A percentile compares a stretch with the other conserved stretches of the same genome.
These are phyloP conservation scores for Colletotrichum musae DNA, from an alignment of 2,329 filamentous ascomycete genomes.

Conservation along the genomic window DNA sequence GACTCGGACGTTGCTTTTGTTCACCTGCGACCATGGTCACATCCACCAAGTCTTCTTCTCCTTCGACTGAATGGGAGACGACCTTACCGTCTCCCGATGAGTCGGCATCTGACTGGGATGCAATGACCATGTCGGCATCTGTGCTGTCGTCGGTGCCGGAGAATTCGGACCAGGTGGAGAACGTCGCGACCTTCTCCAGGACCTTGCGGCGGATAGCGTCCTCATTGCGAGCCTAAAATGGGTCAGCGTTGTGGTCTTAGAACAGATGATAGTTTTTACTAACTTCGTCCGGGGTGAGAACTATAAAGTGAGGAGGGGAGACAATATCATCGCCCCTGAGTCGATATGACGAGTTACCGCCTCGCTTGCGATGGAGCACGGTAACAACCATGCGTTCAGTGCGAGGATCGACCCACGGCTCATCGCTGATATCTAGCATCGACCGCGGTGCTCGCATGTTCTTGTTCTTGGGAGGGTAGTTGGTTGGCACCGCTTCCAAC, in stretches of 20 bases:
- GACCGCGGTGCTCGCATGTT: slow-evolving; percentile 58
- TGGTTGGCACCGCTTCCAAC: slow-evolving; percentile 83
- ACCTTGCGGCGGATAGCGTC: slow-evolving; percentile 86
- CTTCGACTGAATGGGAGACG: slow-evolving; percentile 83
- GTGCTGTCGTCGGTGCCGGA: slow-evolving; percentile 65
- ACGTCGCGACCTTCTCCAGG: slow-evolving; percentile 79
- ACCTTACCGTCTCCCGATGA: slow-evolving; percentile 80
- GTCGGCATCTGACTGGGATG: slow-evolving; percentile 74
- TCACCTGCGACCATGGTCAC: slow-evolving; percentile 83
- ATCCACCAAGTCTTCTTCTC: slow-evolving; percentile 92
- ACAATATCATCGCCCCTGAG: slow-evolving; percentile 46
- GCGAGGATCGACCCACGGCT: slow-evolving; percentile 60
- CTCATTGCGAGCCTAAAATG: slow-evolving; percentile 64
- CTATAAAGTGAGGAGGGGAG: slow-evolving; percentile 77
- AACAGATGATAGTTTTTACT: slow-evolving; percentile 44
- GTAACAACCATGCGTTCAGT: slow-evolving; percentile 80
- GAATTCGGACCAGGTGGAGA: slow-evolving; percentile 77
- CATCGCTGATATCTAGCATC: slow-evolving; percentile 65
- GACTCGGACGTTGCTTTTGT: slow-evolving; percentile 49
- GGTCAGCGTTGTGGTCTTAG: slow-evolving; percentile 43
- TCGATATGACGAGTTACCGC: slow-evolving; percentile 16
- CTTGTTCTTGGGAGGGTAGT: slow-evolving; percentile 74
- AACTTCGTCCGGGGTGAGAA: slow-evolving; percentile 81
- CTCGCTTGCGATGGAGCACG: slow-evolving; percentile 71
- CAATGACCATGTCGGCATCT: slow-evolving; percentile 79